Base-by-base conservation (phyloP, 441 rosid genomes). In the Kokia cookei region DNA sequence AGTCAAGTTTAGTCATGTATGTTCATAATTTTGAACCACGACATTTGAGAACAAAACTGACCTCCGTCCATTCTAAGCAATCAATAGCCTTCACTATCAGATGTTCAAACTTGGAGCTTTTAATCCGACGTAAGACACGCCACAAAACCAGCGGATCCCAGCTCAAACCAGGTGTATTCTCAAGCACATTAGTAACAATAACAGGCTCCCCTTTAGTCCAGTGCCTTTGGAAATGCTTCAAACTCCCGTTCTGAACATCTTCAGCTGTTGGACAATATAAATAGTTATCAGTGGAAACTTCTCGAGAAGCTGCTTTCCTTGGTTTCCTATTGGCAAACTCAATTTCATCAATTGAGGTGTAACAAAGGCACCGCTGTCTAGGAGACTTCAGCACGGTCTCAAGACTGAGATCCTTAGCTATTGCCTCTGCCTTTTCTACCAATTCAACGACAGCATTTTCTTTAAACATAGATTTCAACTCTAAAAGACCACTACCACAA, bases 61-160 rank as follows among this genome's bases (percentile, higher is more conserved):
- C 98, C 97, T 87, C 86, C 43, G 93, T 84, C 81, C 80, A 88
- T 74, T 86, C 89, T 84, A 94, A 80, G 81, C 97, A 92, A 53
- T 91, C 90, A 77, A 87, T 66, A 69, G 93, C 93, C 72, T 78
- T 75, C 67, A 90, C 94, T 22, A 87, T 79, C 63, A 80, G 75
- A 69, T 81, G 87, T 59, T 55, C 82, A 73, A 81, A 90, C 35
- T 85, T 88, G 27, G 27, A 59, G n/a, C 51, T 48, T 47, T 32
- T 27, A 71, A 75, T 69, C 80, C 89, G 87, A 55, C 93, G 94
- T 72, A 88, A 87, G 59, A 93, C 97, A 78, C 96, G 96, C 87
- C 88, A 87, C 94, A 92, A 88, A 74, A 93, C 97, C 88, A 84
- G 74, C 48, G 97, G 98, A 65, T 92, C 98, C 98, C 98, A 92